Evolutionary conservation across 305 asterid species (phyloP), one percentile per base, ranked within the genome.

Genomic region (Fraxinus albicans): DNA sequence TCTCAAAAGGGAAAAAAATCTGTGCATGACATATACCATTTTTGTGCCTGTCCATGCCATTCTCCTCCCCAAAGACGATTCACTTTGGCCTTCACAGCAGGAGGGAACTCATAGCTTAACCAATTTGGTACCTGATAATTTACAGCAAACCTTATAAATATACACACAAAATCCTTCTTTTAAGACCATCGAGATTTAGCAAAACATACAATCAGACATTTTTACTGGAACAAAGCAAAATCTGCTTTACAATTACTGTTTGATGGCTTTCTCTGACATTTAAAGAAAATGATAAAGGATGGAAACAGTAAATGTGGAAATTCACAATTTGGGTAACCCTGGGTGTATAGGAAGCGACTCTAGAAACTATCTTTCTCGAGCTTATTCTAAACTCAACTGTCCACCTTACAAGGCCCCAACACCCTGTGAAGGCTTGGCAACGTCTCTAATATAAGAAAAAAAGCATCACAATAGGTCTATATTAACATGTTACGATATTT

Each of bases 21-120:
- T 38, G 55, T 1, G 31, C 58, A 36, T 23, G n/a, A 50, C 7
- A 86, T 95, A 86, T 72, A 96, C 98, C 98, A 96, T 88, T 96
- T 96, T 77, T 95, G 98, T 67, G 98, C 98, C 89, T 96, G 99
- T 5, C 99, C 99, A 75, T 91, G 98, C 99, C 99, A 94, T 90
- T 96, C 98, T 84, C 99, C 98, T 34, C 98, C 93, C 99, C 98
- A 94, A 38, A 96, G 93, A 72, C 98, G 98, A 83, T 92, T 96
- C 80, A 96, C 97, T 91, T 94, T 96, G 10, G 98, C 96, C 89
- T 94, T 96, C 83, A 93, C 98, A 73, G 98, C 91, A 77, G 98
- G 98, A 0, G 99, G 99, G 84, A 96, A 96, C 84, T 94, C 98
- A 83, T 94, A 96, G 12, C 98, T 93, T 90, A 96, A 85, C 99